phyloP scores from a whole-genome alignment of 345 rosid genomes.

The Bruguiera gymnorhiza region DNA sequence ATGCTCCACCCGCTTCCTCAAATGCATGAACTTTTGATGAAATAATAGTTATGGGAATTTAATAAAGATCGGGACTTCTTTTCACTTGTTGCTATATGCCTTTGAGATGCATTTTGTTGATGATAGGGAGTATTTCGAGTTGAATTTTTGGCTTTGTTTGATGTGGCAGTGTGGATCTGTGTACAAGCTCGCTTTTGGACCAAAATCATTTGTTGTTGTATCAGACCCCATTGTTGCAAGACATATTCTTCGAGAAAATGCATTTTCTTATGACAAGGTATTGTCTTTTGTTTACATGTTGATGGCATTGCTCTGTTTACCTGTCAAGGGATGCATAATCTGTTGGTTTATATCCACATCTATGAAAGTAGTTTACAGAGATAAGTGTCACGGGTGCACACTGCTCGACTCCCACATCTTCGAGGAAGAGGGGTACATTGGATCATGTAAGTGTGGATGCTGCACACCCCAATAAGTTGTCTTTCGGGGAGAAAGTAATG shows the following conservation, averaged over 20 bases:
- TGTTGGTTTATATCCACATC: no score
- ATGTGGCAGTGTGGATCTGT: conserved; percentile 80
- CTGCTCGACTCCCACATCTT: no score
- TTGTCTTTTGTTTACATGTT: background rate
- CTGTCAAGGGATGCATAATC: no score
- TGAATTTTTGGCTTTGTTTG: conserved; percentile 4
- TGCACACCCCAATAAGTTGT: no score
- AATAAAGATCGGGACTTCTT: background rate
- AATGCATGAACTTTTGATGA: background rate
- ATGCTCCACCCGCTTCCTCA: no score
- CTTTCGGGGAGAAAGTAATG: no score
- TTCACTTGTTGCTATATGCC: background rate
- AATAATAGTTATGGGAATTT: background rate
- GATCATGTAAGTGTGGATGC: no score
- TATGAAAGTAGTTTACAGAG: no score
- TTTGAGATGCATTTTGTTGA: conserved; percentile 8
- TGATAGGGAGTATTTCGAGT: background rate
- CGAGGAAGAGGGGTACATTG: no score
- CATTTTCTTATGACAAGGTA: conserved; percentile 93
- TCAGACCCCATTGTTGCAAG: conserved; percentile 89
- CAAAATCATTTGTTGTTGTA: conserved; percentile 92
- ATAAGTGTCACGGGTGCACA: no score
- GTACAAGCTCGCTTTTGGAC: conserved; percentile 97
- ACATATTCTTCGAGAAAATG: conserved; percentile 78
- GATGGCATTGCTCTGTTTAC: background rate